phyloP scores from a whole-genome alignment of 1,284 basidiomycete species.

The Paramarasmius palmivorus region DNA sequence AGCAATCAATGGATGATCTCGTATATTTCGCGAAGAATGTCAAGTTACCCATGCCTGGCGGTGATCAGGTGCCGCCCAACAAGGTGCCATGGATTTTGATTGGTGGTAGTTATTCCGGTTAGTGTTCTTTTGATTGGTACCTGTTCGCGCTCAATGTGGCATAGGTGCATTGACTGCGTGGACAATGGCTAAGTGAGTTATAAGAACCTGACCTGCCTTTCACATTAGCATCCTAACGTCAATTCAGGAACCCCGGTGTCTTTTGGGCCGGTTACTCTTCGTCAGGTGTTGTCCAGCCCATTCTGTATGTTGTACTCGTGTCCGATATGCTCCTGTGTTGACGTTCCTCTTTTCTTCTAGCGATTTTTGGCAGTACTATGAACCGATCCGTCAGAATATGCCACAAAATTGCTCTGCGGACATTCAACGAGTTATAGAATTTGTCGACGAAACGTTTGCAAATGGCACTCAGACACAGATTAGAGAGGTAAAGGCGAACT shows the following conservation, averaged over 20 bases:
- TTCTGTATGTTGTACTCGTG: slow-evolving; percentile 39
- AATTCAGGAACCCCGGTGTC: slow-evolving; percentile 56
- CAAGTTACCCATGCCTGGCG: slow-evolving; percentile 64
- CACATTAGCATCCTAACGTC: no score
- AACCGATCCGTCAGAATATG: slow-evolving; percentile 69
- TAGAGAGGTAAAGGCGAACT: slow-evolving; percentile 51
- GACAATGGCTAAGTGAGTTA: slow-evolving; percentile 73
- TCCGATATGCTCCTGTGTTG: neutral
- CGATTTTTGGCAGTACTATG: slow-evolving; percentile 72
- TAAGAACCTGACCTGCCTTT: no score
- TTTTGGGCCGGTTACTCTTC: slow-evolving; percentile 73
- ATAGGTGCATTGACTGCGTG: slow-evolving; percentile 67
- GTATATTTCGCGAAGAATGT: slow-evolving; percentile 71
- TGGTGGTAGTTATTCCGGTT: slow-evolving; percentile 16
- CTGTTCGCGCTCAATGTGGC: slow-evolving; percentile 41
- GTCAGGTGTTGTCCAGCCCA: slow-evolving; percentile 71
- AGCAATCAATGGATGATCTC: slow-evolving; percentile 73
- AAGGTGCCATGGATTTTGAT: slow-evolving; percentile 60
- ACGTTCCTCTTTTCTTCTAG: slow-evolving; percentile 28
- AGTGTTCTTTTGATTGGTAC: slow-evolving; percentile 34
- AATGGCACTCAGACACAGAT: slow-evolving; percentile 45
- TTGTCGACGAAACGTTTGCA: slow-evolving; percentile 60
- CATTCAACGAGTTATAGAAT: slow-evolving; percentile 61
- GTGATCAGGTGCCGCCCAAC: slow-evolving; percentile 53
- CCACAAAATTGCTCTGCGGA: slow-evolving; percentile 74